Evolutionary conservation across 139 green algal species (phyloP), one percentile per base, ranked within the genome.

Genomic region (Chloropicon primus): DNA sequence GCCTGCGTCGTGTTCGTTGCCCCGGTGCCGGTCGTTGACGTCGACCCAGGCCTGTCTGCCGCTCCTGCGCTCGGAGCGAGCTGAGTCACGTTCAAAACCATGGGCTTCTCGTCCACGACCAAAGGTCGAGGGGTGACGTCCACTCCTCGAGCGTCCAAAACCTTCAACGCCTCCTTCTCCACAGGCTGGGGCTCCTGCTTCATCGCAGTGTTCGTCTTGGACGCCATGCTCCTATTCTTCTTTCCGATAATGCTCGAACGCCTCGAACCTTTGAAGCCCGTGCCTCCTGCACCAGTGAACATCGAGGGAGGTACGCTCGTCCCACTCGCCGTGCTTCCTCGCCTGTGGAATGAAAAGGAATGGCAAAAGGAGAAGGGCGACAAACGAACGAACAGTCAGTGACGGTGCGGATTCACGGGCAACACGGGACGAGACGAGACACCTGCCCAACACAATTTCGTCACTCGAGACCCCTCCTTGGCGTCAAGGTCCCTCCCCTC

Each of bases 71-170:
- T n/a, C n/a, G n/a, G n/a, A n/a, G 41, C 41, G 41, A 62, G 41
- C 41, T 62, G 41, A 17, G 10, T 62, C 41, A 62, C 41, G 41
- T 62, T 62, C 41, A 77, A 3, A 5, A 24, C 76, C n/a, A 53
- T 76, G 53, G 76, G 28, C 41, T 75, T 79, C n/a, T 29, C n/a
- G 21, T 53, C 22, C 27, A 76, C n/a, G 76, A 62, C 41, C 10
- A 79, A 28, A 5, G 26, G 76, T 28, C 75, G 78, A 21, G 76
- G 76, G 3, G 76, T 79, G 41, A 79, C 76, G 53, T 79, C 76
- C 29, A 76, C n/a, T 53, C 76, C 76, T 17, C 75, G 21, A 5
- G 25, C 76, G 76, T 79, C 74, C 5, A 74, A 74, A 17, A 78
- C 74, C 25, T 74, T 27, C 3, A 72, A 21, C 21, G n/a, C 41